Conservation (phyloP, 805 yeast species). For the Komagataella ulmi region DNA sequence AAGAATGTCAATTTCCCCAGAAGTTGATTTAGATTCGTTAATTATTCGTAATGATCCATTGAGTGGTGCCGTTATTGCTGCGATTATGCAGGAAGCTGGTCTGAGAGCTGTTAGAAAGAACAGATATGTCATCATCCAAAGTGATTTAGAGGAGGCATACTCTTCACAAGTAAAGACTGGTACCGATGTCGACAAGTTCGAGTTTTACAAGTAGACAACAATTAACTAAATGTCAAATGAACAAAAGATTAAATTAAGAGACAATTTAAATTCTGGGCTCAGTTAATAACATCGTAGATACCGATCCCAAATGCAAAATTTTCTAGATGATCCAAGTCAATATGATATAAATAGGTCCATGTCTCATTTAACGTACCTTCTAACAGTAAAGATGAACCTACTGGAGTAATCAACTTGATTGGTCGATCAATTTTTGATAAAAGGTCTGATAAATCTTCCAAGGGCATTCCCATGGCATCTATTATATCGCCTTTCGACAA, state of each 20-base stretch:
- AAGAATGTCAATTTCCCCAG: constrained; percentile 97
- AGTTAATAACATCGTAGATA: constrained; percentile 21
- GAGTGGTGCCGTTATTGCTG: constrained; percentile 96
- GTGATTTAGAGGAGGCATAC: constrained; percentile 96
- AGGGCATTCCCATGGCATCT: background rate
- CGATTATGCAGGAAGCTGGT: constrained; percentile 99
- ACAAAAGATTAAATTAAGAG: background rate
- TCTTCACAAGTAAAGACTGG: constrained; percentile 94
- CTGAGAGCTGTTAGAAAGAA: constrained; percentile 96
- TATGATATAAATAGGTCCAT: constrained; percentile 32
- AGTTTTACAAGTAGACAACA: constrained; percentile 65
- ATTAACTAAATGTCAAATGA: background rate
- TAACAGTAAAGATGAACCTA: background rate
- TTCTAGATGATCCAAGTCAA: constrained; percentile 64
- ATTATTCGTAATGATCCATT: constrained; percentile 93
- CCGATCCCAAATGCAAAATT: constrained; percentile 45
- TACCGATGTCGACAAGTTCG: constrained; percentile 92
- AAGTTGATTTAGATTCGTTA: constrained; percentile 88
- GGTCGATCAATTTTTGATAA: background rate
- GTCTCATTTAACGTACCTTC: constrained; percentile 5
- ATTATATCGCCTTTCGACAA: background rate
- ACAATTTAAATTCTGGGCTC: background rate
- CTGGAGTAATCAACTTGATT: background rate
- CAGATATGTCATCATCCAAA: constrained; percentile 90
- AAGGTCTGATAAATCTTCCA: background rate